Percentiles rank a stretch among this genome's conserved stretches.
Evolutionary conservation across 2,329 filamentous ascomycete species (phyloP).

Genomic region (Pseudocercospora eumusae): DNA sequence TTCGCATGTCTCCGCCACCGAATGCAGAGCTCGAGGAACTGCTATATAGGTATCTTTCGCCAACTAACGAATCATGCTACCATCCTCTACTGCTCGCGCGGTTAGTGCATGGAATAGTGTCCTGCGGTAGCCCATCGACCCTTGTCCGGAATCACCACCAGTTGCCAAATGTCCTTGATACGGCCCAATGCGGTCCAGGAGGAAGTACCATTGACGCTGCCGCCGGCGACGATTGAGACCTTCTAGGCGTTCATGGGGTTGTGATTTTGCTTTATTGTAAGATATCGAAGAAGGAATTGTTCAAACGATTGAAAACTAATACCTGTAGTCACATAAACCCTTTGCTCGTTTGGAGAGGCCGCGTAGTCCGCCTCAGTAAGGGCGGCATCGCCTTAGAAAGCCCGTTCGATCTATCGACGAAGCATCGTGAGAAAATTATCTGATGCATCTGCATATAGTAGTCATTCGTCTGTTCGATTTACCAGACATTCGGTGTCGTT

Average conservation of each 20-base stretch:
- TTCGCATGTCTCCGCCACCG: constrained; percentile 18
- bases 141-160: constrained; percentile 24
- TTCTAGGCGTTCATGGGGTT: constrained; percentile 23
- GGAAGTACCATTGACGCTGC: constrained; percentile 24
- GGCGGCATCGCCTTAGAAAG: not conserved
- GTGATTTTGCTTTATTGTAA: constrained; percentile 18
- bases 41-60: constrained; percentile 39
- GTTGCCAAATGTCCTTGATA: constrained; percentile 25
- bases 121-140: constrained; percentile 19
- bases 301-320: not conserved
- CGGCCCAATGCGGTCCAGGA: constrained; percentile 27
- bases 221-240: constrained; percentile 26
- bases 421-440: not conserved
- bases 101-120: constrained; percentile 20
- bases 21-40: constrained; percentile 5
- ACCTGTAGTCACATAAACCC: not conserved
- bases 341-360: not conserved
- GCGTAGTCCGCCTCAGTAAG: not conserved
- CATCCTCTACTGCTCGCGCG: constrained; percentile 17
- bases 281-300: not conserved
- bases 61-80: constrained; percentile 41
- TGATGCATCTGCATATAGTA: not conserved
- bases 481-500: not conserved
- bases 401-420: not conserved
- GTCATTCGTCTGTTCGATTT: not conserved